phyloP scores from a whole-genome alignment of 352 stramenopile genomes.

The Globisporangium viniferum region DNA sequence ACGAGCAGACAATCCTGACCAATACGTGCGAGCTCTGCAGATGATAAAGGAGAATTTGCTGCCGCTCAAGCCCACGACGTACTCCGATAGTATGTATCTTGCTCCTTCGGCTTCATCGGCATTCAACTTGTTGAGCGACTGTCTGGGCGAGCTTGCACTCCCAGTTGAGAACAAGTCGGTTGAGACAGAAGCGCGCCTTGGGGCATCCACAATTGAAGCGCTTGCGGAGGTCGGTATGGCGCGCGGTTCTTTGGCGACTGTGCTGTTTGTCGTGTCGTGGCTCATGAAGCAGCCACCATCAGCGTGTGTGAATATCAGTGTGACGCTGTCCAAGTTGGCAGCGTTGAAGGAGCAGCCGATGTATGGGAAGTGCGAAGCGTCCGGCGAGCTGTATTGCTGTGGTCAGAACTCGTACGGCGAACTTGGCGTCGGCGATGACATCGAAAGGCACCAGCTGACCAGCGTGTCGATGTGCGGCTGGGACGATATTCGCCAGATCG shows the following conservation, averaged over 20 bases:
- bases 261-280: conserved; percentile 69
- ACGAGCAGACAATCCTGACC: conserved; percentile 49
- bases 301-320: conserved; percentile 47
- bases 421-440: conserved; percentile 80
- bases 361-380: conserved; percentile 84
- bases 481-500: conserved; percentile 82
- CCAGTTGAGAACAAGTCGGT: conserved; percentile 10
- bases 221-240: conserved; percentile 71
- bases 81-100: conserved; percentile 83
- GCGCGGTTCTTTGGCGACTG: conserved; percentile 64
- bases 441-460: conserved; percentile 76
- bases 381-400: conserved; percentile 82
- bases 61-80: conserved; percentile 72
- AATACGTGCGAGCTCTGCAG: conserved; percentile 67
- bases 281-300: conserved; percentile 56
- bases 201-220: conserved; percentile 62
- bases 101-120: conserved; percentile 64
- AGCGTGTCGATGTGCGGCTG: conserved; percentile 76
- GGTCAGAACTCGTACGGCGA: conserved; percentile 89
- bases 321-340: conserved; percentile 62
- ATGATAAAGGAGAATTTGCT: conserved; percentile 73
- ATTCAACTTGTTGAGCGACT: conserved; percentile 76
- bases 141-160: conserved; percentile 46
- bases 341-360: conserved; percentile 82
- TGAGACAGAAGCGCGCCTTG: conserved; percentile 30